Evolutionary conservation across 169 alveolate genomes (phyloP).

Genomic region (Plasmodium sp.): DNA sequence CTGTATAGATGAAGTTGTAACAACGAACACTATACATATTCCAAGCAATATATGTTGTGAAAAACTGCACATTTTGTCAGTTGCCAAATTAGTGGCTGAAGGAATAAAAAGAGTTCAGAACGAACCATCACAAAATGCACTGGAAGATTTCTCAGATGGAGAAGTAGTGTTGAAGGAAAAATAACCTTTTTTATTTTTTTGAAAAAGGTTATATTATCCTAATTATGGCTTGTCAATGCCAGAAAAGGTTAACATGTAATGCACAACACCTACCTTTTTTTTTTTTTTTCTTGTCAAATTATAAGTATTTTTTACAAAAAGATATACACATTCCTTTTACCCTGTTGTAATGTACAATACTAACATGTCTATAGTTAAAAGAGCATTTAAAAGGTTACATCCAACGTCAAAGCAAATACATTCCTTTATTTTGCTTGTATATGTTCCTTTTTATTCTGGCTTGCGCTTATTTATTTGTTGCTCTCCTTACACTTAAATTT

Average conservation of each 20-base stretch:
- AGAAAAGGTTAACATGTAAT: background rate
- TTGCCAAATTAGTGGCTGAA: conserved; percentile 86
- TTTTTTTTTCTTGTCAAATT: background rate
- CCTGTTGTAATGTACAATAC: conserved; percentile 31
- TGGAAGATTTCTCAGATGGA: conserved; percentile 89
- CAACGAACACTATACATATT: conserved; percentile 82
- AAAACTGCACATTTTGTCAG: conserved; percentile 79
- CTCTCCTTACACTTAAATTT: background rate
- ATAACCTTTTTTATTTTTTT: conserved; percentile 86
- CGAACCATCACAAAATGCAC: conserved; percentile 76
- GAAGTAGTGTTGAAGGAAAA: conserved; percentile 84
- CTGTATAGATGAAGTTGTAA: conserved; percentile 84
- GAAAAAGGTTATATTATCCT: conserved; percentile 79
- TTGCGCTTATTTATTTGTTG: conserved; percentile 7
- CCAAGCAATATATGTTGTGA: conserved; percentile 78
- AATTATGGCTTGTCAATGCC: background rate
- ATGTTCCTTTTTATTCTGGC: background rate
- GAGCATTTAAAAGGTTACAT: conserved; percentile 22
- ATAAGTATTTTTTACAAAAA: background rate
- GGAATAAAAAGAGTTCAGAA: conserved; percentile 83
- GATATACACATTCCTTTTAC: background rate
- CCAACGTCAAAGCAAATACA: background rate
- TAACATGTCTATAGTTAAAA: conserved; percentile 44
- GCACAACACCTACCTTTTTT: background rate
- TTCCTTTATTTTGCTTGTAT: conserved; percentile 6